Evolutionary conservation across 2,329 filamentous ascomycete species (phyloP), one percentile per base, ranked within the genome.

Genomic region (Kalmusia sp.): DNA sequence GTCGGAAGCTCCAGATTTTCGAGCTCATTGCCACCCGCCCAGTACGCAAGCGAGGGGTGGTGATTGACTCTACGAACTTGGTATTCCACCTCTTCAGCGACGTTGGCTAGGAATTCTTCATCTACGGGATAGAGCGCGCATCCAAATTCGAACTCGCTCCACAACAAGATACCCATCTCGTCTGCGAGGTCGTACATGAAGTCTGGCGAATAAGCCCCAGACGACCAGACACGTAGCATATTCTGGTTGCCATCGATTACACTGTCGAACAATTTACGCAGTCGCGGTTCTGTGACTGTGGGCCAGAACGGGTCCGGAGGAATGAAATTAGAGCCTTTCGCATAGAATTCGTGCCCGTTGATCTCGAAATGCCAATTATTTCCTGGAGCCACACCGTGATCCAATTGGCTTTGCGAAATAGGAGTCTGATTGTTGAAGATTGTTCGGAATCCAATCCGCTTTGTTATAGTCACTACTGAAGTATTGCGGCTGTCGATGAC

Each of bases 321-420:
- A 44, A 87, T 85, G 57, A 87, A 82, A 58, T 87, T 87, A 15
- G 82, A 85, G 3, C 84, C 85, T 63, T 87, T 87, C 2, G 83
- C 84, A 59, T 86, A 88, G 59, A 88, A 85, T 11, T 84, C 80
- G 43, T 83, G 79, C 0, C 85, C 85, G 54, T 88, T 88, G 54
- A 88, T 78, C 64, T 88, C 84, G 57, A 88, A 88, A 63, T 88
- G 84, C 84, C 84, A 85, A 66, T 84, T 83, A 37, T 80, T 81
- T 6, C 82, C 83, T 0, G 80, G 78, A n/a, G 81, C 78, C 54
- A 86, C 80, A 1, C 85, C 84, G 52, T 77, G 73, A 1, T 77
- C 74, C 1, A 84, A 64, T 55, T 88, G 83, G 1, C 76, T 76
- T 0, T 82, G 75, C 0, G 82, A 82, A 21, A 87, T 80, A 3